Percentiles rank a stretch among this genome's conserved stretches.
Conservation (phyloP, 2,329 filamentous ascomycete genomes). For the Aphanoascus verrucosus region DNA sequence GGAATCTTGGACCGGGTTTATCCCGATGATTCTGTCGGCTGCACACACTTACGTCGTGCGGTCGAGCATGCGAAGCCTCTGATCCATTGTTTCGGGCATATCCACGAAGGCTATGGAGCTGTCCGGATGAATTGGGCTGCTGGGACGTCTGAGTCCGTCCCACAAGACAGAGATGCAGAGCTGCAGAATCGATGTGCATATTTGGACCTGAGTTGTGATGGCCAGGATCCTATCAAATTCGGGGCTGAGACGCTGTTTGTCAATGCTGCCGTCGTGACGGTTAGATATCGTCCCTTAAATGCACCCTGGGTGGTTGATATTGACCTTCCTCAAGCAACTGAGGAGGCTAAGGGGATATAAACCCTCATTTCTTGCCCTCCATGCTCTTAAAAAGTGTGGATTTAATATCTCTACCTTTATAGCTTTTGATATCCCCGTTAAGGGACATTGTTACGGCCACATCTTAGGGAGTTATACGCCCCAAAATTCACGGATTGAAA, state of each 20-base stretch:
- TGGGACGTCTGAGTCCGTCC: neutral
- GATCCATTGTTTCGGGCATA: constrained; percentile 35
- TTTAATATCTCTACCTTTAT: neutral
- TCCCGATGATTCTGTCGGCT: constrained; percentile 24
- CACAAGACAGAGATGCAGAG: constrained; percentile 10
- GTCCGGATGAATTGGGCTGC: constrained; percentile 15
- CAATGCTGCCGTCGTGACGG: constrained; percentile 47
- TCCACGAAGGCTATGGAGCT: constrained; percentile 40
- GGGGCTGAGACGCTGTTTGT: constrained; percentile 49
- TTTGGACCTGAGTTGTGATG: constrained; percentile 22
- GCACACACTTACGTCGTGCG: constrained; percentile 23
- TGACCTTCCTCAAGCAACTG: constrained; percentile 28
- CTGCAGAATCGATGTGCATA: constrained; percentile 3
- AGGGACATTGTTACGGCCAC: no score
- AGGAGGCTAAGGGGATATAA: neutral
- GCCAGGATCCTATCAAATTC: constrained; percentile 23
- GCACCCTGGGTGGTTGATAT: constrained; percentile 46
- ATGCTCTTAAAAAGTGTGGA: neutral
- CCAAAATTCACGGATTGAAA: no score
- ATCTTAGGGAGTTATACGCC: no score
- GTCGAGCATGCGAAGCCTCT: constrained; percentile 24
- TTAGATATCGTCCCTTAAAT: constrained; percentile 35
- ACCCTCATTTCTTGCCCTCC: neutral
- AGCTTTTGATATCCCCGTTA: no score
- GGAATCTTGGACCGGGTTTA: constrained; percentile 41